Conservation (phyloP, 345 rosid genomes). For the Odontarrhena argentea region DNA sequence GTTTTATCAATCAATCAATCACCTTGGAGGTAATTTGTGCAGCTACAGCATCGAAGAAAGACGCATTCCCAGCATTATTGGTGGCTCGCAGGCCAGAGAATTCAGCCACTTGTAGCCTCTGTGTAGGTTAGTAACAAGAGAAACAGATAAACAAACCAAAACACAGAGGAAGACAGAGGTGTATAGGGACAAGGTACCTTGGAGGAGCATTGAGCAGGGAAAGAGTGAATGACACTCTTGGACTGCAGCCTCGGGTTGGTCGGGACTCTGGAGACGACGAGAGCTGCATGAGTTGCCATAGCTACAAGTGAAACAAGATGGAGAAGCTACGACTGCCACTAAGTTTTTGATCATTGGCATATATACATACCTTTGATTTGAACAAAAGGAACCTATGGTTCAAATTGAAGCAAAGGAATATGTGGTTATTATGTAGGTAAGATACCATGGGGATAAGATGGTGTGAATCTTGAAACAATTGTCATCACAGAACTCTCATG, state of each 20-base stretch:
- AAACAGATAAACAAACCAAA: slow-evolving; percentile 19
- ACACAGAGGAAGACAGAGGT: not conserved
- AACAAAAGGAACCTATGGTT: slow-evolving; percentile 44
- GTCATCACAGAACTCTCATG: slow-evolving; percentile 17
- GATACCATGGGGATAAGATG: slow-evolving; percentile 59
- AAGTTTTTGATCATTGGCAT: slow-evolving; percentile 21
- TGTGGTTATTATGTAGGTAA: slow-evolving; percentile 55
- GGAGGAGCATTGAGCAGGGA: slow-evolving; percentile 74
- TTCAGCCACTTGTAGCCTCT: slow-evolving; percentile 76
- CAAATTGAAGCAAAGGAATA: slow-evolving; percentile 44
- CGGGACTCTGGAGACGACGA: slow-evolving; percentile 80
- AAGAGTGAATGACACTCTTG: slow-evolving; percentile 52
- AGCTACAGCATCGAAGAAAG: slow-evolving; percentile 75
- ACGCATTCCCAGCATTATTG: slow-evolving; percentile 50
- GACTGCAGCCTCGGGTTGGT: slow-evolving; percentile 61
- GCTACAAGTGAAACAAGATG: slow-evolving; percentile 41
- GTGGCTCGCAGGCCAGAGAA: slow-evolving; percentile 76
- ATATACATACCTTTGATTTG: slow-evolving; percentile 31
- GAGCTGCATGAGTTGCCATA: slow-evolving; percentile 95
- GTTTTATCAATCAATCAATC: not conserved
- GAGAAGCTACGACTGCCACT: slow-evolving; percentile 24
- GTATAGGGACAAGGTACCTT: slow-evolving; percentile 49
- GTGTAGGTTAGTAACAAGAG: slow-evolving; percentile 24
- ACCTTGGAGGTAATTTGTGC: slow-evolving; percentile 80
- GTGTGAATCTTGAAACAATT: slow-evolving; percentile 15